phyloP scores from a whole-genome alignment of 768 basidiomycete species.

The Chlorophyllum brunneum region DNA sequence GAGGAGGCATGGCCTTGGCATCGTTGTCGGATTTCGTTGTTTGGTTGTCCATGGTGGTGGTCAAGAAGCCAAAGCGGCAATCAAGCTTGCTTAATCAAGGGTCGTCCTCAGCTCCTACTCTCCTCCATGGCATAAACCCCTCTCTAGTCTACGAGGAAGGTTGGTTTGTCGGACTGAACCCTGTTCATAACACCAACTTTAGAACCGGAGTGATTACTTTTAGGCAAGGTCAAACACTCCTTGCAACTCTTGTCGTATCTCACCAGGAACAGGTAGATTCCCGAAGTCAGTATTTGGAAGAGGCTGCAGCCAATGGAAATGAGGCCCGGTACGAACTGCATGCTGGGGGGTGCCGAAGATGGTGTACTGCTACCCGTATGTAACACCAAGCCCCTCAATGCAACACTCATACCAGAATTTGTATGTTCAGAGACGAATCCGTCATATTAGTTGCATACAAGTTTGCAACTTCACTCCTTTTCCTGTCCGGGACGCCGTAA shows the following conservation, averaged over 20 bases:
- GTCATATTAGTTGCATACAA: conserved; percentile 71
- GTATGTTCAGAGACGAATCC: conserved; percentile 53
- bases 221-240: no score
- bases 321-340: background rate
- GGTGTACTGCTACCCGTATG: conserved; percentile 11
- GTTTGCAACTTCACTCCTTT: conserved; percentile 83
- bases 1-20: conserved; percentile 41
- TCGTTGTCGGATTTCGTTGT: conserved; percentile 24
- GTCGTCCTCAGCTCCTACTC: background rate
- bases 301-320: no score
- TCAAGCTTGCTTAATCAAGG: conserved; percentile 2
- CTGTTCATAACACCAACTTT: no score
- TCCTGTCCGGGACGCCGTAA: conserved; percentile 72
- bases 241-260: no score
- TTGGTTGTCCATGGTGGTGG: conserved; percentile 3
- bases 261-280: no score
- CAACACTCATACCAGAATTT: conserved; percentile 8
- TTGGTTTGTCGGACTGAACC: background rate
- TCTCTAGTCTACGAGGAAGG: background rate
- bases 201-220: no score
- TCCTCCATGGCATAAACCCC: conserved; percentile 6
- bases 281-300: no score
- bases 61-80: background rate
- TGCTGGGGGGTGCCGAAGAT: background rate
- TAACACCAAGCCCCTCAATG: background rate